Evolutionary conservation across 805 yeast genomes (phyloP), one percentile per base, ranked within the genome.

Genomic region (Lachancea sp.): DNA sequence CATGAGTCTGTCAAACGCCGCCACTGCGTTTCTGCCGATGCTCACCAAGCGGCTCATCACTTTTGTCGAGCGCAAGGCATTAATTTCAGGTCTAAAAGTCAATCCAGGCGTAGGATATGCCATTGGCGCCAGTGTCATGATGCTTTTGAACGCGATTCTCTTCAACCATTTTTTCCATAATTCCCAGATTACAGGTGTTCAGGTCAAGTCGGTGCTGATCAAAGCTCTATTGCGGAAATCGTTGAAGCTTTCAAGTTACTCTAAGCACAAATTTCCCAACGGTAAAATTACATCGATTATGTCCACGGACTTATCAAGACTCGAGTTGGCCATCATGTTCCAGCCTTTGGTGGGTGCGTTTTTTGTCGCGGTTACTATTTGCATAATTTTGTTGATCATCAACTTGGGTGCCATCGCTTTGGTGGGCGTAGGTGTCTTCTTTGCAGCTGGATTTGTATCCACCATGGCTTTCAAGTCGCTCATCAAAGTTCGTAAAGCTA

Each of bases 221-320:
- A 82, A 84, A 48, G 80, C 83, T 7, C 70, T 86, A 17, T 71
- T 85, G 48, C 77, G 76, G 45, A 89, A 89, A 61, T 74, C 90
- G 11, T 77, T 86, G 52, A 69, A 60, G 44, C 67, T 88, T 13
- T 76, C 80, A 47, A 73, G 79, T 10, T 70, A 69, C 40, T 75
- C 90, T 2, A 74, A 74, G 43, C 74, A 75, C 50, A 69, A 74
- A 48, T 85, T 67, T 56, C 81, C 95, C 1, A 72, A 78, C 20
- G 82, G 91, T 36, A 78, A 75, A 48, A 74, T 89, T 46, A 85
- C 95, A 26, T 79, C 89, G 9, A 65, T 87, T 60, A 75, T 88
- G 60, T 85, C 93, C 49, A 81, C 95, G 2, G 96, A 89, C 60
- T 68, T 88, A 32, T 75, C 90, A 13, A 78, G 95, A 57, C 73